Conservation (phyloP, 2,329 filamentous ascomycete genomes). For the Teratosphaeria zuluensis region DNA sequence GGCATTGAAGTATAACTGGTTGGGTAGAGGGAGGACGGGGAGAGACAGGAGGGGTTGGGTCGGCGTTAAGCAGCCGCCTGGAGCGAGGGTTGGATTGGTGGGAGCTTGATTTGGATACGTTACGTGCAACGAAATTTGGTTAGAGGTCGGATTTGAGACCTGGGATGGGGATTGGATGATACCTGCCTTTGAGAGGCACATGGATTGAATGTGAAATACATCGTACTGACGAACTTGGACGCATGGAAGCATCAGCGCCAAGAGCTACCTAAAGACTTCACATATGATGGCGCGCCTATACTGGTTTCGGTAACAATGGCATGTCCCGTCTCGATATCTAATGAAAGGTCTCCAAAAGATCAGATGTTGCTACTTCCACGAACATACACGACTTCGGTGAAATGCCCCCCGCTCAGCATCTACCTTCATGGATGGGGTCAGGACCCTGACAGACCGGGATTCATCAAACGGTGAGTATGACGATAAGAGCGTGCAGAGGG, state of each 20-base stretch:
- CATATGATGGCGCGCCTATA: too few species aligned
- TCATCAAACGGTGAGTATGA: too few species aligned
- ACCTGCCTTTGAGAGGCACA: background rate
- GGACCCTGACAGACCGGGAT: too few species aligned
- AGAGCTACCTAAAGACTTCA: too few species aligned
- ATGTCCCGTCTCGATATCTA: too few species aligned
- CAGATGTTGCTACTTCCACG: too few species aligned
- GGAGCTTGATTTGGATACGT: background rate
- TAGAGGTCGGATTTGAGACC: background rate
- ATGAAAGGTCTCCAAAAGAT: too few species aligned
- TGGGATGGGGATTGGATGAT: background rate
- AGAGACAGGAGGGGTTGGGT: conserved; percentile 85
- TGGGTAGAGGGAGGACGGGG: conserved; percentile 80
- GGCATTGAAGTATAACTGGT: conserved; percentile 92
- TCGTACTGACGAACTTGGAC: background rate
- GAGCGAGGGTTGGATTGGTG: background rate
- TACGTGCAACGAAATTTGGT: background rate
- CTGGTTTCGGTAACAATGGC: too few species aligned
- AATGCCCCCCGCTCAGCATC: too few species aligned
- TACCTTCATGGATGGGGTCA: too few species aligned
- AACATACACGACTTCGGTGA: too few species aligned
- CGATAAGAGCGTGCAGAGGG: too few species aligned
- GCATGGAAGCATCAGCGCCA: background rate
- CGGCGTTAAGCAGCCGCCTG: conserved; percentile 45
- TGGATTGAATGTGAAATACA: background rate